A percentile compares a stretch with the other conserved stretches of the same genome.
These are phyloP conservation scores for Plantago ovata DNA, from an alignment of 257 asterid species.

Conservation along the genomic window DNA sequence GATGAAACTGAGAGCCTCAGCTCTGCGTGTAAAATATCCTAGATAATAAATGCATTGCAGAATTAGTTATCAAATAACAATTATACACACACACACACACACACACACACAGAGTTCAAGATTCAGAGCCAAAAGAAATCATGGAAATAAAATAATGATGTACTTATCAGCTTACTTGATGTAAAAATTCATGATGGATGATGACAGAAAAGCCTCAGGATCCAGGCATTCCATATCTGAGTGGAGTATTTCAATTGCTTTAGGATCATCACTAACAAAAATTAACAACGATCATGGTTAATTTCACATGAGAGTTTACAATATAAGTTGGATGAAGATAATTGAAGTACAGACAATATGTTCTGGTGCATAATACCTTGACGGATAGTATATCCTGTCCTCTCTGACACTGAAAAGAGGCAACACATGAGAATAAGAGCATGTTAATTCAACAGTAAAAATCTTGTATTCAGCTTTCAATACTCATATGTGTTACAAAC, in stretches of 20 bases:
- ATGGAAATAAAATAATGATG: neutral
- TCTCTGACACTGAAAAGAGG: conserved; percentile 44
- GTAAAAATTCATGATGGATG: conserved; percentile 87
- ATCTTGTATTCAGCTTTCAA: conserved; percentile 15
- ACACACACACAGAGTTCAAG: conserved; percentile 15
- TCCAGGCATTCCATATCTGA: conserved; percentile 77
- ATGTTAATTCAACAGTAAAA: conserved; percentile 15
- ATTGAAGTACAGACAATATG: neutral
- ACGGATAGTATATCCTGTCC: conserved; percentile 67
- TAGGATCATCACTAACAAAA: conserved; percentile 68
- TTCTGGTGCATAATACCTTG: conserved; percentile 47
- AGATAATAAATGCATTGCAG: conserved; percentile 3
- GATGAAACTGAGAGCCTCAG: neutral
- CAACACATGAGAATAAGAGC: conserved; percentile 26
- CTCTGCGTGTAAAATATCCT: neutral
- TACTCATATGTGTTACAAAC: conserved; percentile 9
- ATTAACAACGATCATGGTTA: conserved; percentile 22
- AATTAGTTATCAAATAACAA: neutral
- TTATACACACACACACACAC: neutral
- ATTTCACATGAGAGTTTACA: conserved; percentile 2
- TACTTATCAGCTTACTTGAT: conserved; percentile 54
- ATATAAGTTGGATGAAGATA: conserved; percentile 7
- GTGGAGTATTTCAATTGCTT: conserved; percentile 58
- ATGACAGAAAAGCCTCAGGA: conserved; percentile 74
- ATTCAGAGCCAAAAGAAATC: neutral